phyloP scores from a whole-genome alignment of 768 basidiomycete genomes.

The Termitomyces sp. region DNA sequence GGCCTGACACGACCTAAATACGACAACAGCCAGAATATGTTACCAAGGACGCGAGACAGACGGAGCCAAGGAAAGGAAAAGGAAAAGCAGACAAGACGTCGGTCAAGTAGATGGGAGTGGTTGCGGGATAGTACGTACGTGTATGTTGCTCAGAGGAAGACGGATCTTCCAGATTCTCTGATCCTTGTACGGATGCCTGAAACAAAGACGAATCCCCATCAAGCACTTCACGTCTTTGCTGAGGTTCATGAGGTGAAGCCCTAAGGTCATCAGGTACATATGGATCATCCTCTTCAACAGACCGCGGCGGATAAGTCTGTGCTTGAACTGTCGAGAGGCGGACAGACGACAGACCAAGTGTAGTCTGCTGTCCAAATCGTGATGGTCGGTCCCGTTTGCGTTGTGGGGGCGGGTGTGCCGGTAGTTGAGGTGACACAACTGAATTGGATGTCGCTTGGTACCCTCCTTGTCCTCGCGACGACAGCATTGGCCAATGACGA shows the following conservation, averaged over 20 bases:
- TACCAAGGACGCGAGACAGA: background rate
- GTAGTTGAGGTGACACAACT: background rate
- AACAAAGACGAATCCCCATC: slow-evolving; percentile 7
- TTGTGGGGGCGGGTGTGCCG: slow-evolving; percentile 7
- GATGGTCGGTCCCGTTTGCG: slow-evolving; percentile 15
- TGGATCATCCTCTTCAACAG: slow-evolving; percentile 17
- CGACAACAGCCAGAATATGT: background rate
- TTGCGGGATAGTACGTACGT: slow-evolving; percentile 27
- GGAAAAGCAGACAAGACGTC: slow-evolving; percentile 13
- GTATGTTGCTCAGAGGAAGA: slow-evolving; percentile 15
- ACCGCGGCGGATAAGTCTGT: background rate
- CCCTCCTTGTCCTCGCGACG: slow-evolving; percentile 3
- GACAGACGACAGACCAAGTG: background rate
- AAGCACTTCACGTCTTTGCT: slow-evolving; percentile 6
- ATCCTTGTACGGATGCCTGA: slow-evolving; percentile 8
- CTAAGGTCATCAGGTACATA: slow-evolving; percentile 18
- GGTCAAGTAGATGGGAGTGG: slow-evolving; percentile 15
- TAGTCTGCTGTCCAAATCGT: slow-evolving; percentile 18
- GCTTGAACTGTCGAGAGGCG: slow-evolving; percentile 1
- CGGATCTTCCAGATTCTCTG: slow-evolving; percentile 9
- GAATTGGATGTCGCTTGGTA: background rate
- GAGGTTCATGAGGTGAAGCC: slow-evolving; percentile 6
- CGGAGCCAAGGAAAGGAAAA: slow-evolving; percentile 5
- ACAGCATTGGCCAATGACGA: background rate
- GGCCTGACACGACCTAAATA: slow-evolving; percentile 31